Evolutionary conservation across 805 yeast genomes (phyloP).

Genomic region (Kazachstania kunashirensis): DNA sequence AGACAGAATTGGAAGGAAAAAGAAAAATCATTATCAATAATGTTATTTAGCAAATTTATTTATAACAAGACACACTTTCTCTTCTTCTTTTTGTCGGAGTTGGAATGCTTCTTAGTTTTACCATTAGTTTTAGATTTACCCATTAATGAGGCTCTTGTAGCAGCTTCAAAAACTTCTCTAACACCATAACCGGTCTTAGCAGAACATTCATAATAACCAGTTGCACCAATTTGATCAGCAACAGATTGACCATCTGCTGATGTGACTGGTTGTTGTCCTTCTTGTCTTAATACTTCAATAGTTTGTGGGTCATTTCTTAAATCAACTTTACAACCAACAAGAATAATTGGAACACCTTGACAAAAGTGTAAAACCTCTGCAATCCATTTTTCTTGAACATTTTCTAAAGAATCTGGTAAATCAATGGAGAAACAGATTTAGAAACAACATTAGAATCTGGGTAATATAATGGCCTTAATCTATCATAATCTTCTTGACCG

Average conservation of each 20-base stretch:
- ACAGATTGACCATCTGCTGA: constrained; percentile 49
- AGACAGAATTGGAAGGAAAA: background rate
- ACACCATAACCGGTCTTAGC: constrained; percentile 89
- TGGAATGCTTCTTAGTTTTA: constrained; percentile 15
- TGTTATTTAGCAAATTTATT: background rate
- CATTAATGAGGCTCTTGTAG: constrained; percentile 73
- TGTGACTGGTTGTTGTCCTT: constrained; percentile 26
- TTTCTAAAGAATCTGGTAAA: constrained; percentile 82
- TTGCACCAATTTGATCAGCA: constrained; percentile 72
- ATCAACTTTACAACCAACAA: constrained; percentile 88
- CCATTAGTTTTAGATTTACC: constrained; percentile 31
- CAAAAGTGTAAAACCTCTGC: constrained; percentile 89
- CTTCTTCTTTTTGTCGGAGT: constrained; percentile 20
- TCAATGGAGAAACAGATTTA: constrained; percentile 86
- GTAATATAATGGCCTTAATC: constrained; percentile 80
- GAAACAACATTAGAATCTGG: constrained; percentile 86
- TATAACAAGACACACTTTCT: constrained; percentile 43
- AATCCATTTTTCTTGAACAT: constrained; percentile 93
- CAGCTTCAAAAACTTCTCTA: constrained; percentile 83
- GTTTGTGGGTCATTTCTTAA: constrained; percentile 73
- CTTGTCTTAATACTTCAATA: constrained; percentile 52
- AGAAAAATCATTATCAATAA: background rate
- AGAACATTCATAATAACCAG: constrained; percentile 73
- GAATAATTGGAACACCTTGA: constrained; percentile 83
- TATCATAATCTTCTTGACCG: constrained; percentile 95